Evolutionary conservation across 148 eudicot species (phyloP).

Genomic region (Persicaria tinctoria): DNA sequence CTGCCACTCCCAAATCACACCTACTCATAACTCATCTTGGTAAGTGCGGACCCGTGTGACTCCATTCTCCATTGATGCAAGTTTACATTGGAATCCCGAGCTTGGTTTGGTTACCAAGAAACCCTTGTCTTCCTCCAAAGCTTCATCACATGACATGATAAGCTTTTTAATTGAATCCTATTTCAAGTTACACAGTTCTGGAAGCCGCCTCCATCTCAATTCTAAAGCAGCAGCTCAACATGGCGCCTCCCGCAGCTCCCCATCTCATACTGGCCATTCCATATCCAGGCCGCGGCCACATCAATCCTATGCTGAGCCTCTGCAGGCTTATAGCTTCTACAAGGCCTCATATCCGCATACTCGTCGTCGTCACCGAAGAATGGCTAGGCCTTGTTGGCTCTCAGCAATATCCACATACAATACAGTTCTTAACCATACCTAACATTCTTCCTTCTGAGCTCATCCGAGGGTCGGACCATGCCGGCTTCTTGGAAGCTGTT

Average conservation of each 20-base stretch:
- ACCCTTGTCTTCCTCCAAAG: background rate
- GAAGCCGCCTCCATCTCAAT: no score
- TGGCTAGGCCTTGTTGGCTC: conserved; percentile 22
- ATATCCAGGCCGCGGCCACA: conserved; percentile 28
- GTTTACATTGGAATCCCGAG: no score
- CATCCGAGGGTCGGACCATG: conserved; percentile 18
- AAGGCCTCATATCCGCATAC: background rate
- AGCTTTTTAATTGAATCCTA: no score
- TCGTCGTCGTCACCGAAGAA: conserved; percentile 21
- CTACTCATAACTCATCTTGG: no score
- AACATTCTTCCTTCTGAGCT: conserved; percentile 27
- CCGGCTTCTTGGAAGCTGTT: conserved; percentile 17
- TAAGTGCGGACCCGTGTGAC: no score
- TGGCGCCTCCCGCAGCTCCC: background rate
- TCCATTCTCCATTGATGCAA: no score
- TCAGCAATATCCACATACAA: background rate
- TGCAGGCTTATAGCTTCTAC: conserved; percentile 2
- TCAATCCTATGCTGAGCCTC: conserved; percentile 30
- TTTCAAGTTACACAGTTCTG: no score
- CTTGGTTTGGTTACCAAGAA: no score
- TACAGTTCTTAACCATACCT: conserved; percentile 19
- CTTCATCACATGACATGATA: background rate
- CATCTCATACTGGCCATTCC: conserved; percentile 23
- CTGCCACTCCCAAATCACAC: no score
- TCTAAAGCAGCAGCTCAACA: no score